Conservation (phyloP, 495 filamentous ascomycete genomes). For the Usnea hakonensis region DNA sequence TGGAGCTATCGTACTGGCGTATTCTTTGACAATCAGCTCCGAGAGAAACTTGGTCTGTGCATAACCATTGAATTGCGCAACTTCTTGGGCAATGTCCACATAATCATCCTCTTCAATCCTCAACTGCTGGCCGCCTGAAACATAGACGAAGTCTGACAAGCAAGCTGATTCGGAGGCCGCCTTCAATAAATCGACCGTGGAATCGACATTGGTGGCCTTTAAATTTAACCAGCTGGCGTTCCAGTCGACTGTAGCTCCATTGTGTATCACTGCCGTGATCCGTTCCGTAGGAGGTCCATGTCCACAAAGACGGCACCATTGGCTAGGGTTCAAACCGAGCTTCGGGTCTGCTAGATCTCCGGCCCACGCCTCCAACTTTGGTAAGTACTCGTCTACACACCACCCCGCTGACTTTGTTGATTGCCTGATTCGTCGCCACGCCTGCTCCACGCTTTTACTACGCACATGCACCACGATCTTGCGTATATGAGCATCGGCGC, state of each 20-base stretch:
- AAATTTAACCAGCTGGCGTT: constrained; percentile 20
- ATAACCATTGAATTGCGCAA: constrained; percentile 23
- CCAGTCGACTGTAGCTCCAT: constrained; percentile 31
- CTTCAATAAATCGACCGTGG: constrained; percentile 24
- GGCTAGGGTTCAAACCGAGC: constrained; percentile 21
- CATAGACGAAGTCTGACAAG: constrained; percentile 20
- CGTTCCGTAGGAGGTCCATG: constrained; percentile 1
- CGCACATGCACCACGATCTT: constrained; percentile 28
- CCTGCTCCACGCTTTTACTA: constrained; percentile 10
- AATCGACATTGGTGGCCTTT: constrained; percentile 26
- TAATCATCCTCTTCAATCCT: constrained; percentile 9
- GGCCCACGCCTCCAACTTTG: constrained; percentile 26
- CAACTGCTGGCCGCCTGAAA: constrained; percentile 27
- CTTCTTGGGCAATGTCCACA: constrained; percentile 5
- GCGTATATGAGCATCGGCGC: constrained; percentile 11
- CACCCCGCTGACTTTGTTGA: constrained; percentile 23
- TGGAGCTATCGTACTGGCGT: constrained; percentile 5
- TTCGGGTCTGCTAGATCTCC: constrained; percentile 27
- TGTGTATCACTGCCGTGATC: constrained; percentile 31
- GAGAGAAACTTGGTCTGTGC: constrained; percentile 31
- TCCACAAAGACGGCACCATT: constrained; percentile 22
- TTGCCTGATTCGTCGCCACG: constrained; percentile 20
- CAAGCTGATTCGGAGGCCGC: constrained; percentile 7
- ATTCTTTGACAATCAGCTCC: constrained; percentile 20
- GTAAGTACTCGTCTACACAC: constrained; percentile 12